Evolutionary conservation across 345 rosid species (phyloP).

Genomic region (Arabis hirsuta): DNA sequence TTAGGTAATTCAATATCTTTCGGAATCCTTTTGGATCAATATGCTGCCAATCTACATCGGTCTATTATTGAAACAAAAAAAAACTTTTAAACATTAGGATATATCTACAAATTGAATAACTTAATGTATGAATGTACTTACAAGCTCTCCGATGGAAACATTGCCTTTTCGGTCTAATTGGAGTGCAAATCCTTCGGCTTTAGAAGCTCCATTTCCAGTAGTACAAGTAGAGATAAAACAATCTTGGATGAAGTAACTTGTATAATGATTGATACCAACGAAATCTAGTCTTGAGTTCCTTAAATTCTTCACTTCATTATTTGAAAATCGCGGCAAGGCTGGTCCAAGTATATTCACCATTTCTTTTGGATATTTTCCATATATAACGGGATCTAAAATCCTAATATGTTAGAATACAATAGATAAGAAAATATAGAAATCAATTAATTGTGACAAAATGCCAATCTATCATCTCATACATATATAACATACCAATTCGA

Average conservation of each 20-base stretch:
- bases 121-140: constrained; percentile 33
- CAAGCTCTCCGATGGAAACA: constrained; percentile 56
- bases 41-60: constrained; percentile 55
- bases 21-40: constrained; percentile 56
- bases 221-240: constrained; percentile 56
- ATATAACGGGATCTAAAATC: constrained; percentile 66
- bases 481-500: constrained; percentile 54
- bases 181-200: constrained; percentile 52
- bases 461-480: background rate
- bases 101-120: background rate
- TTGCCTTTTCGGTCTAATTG: constrained; percentile 52
- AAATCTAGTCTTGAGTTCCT: constrained; percentile 52
- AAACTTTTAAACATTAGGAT: background rate
- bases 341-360: constrained; percentile 58
- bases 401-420: constrained; percentile 41
- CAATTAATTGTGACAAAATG: background rate
- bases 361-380: constrained; percentile 59
- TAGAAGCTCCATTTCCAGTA: constrained; percentile 52
- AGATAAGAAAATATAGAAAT: background rate
- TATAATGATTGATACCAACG: constrained; percentile 68
- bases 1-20: constrained; percentile 51
- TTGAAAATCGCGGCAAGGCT: constrained; percentile 55
- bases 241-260: constrained; percentile 57
- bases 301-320: constrained; percentile 47
- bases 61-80: constrained; percentile 47